phyloP scores from a whole-genome alignment of 2,329 filamentous ascomycete species.

The Pseudocercospora pini-densiflorae region DNA sequence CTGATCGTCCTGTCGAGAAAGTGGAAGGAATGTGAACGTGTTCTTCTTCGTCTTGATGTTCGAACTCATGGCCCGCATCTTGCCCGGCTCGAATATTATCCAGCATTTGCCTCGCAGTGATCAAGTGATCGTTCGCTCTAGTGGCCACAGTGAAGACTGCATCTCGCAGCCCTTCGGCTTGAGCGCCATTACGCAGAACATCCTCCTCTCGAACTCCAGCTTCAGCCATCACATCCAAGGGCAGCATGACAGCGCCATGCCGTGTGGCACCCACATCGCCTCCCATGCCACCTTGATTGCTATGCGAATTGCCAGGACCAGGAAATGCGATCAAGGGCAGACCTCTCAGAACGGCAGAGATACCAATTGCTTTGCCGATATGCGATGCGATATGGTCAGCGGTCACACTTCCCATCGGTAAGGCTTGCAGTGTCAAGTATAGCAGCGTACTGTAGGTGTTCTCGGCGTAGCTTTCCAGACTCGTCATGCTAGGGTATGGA shows the following conservation, averaged over 20 bases:
- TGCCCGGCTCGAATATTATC: conserved; percentile 75
- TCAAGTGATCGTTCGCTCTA: conserved; percentile 91
- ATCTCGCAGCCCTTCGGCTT: conserved; percentile 81
- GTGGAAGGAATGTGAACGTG: conserved; percentile 53
- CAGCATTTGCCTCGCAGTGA: conserved; percentile 91
- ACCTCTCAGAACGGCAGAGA: conserved; percentile 82
- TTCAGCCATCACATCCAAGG: conserved; percentile 87
- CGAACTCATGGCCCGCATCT: conserved; percentile 82
- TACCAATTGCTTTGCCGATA: conserved; percentile 91
- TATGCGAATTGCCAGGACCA: conserved; percentile 61
- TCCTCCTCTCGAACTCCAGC: conserved; percentile 83
- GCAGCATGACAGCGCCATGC: conserved; percentile 75
- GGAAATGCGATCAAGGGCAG: conserved; percentile 87
- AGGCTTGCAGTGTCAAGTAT: conserved; percentile 80
- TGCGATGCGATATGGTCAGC: conserved; percentile 94
- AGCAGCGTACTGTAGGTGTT: conserved; percentile 92
- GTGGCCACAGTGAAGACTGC: conserved; percentile 93
- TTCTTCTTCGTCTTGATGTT: conserved; percentile 80
- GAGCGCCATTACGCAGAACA: conserved; percentile 77
- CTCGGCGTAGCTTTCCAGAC: conserved; percentile 87
- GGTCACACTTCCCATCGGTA: conserved; percentile 80
- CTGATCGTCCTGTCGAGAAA: conserved; percentile 24
- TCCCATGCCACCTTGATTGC: conserved; percentile 50
- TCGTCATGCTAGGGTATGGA: conserved; percentile 73
- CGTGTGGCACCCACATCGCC: conserved; percentile 48